Percentiles rank a stretch among this genome's conserved stretches.
phyloP scores from a whole-genome alignment of 352 stramenopile genomes.

The Globisporangium acanthophoron region DNA sequence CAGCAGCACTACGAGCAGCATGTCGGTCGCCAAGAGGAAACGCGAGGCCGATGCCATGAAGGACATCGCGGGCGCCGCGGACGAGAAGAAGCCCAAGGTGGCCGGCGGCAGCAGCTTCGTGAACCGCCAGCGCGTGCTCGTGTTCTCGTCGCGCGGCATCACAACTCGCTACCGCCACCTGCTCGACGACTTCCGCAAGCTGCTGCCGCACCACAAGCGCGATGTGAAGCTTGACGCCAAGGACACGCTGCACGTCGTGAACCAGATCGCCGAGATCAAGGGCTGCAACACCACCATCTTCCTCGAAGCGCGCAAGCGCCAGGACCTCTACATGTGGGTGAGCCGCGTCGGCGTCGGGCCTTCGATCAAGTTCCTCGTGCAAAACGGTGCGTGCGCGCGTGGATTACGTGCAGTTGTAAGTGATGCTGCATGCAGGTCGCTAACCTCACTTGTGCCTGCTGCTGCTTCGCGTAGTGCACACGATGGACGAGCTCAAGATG shows the following conservation, averaged over 20 bases:
- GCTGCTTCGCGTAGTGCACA: conserved; percentile 87
- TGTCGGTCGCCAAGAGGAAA: conserved; percentile 20
- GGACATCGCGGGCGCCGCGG: conserved; percentile 15
- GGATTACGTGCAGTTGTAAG: not conserved
- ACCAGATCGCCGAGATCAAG: conserved; percentile 99
- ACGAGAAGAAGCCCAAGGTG: conserved; percentile 45
- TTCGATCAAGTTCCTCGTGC: conserved; percentile 96
- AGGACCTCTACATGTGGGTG: conserved; percentile 99
- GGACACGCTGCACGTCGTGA: conserved; percentile 92
- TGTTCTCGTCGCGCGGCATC: conserved; percentile 91
- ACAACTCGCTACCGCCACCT: conserved; percentile 97
- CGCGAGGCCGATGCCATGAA: conserved; percentile 18
- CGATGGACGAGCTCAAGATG: conserved; percentile 99
- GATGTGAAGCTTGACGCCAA: conserved; percentile 98
- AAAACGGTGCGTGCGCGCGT: conserved; percentile 81
- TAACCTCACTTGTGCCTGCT: not conserved
- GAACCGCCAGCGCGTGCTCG: conserved; percentile 92
- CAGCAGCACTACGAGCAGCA: not conserved
- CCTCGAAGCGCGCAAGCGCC: conserved; percentile 95
- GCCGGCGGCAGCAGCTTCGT: conserved; percentile 50
- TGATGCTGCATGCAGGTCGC: not conserved
- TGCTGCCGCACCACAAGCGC: conserved; percentile 99
- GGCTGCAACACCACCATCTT: conserved; percentile 97
- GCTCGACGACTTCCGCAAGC: conserved; percentile 96
- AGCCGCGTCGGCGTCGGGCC: conserved; percentile 93